Base-by-base conservation (phyloP, 192 early-diverging fungal species). In the Linnemannia schmuckeri region DNA sequence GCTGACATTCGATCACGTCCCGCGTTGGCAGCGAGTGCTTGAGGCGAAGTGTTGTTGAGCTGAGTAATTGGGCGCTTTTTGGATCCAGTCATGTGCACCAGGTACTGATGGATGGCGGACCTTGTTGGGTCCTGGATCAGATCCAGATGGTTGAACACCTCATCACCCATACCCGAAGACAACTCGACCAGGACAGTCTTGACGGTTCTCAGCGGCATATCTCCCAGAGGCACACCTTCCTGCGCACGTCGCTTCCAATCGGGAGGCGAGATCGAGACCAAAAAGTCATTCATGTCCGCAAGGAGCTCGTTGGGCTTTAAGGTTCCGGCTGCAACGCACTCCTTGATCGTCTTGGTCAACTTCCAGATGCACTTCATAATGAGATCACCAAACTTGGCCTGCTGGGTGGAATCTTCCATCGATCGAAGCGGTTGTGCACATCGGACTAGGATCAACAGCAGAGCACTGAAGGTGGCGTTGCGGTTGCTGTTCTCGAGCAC, bases 311-410 rank as follows among this genome's bases (percentile, higher is more conserved):
- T 91, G 8, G 94, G 89, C n/a, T 92, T 89, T 7, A 98, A 80
- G 46, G 89, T 90, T 42, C 93, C 89, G 10, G 89, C 81, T 7
- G 93, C 79, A 5, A 98, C 77, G 38, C 97, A 93, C 42, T 94
- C 88, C 41, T 95, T 92, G 70, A 99, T 90, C 7, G 93, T 87
- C 90, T 99, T 99, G 38, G 98, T 95, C 44, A 98, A 83, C 73
- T 98, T 97, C 99, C 99, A 99, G 61, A 99, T 79, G 74, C 99
- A 99, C 88, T 97, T 97, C 96, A 99, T 97, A 24, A 96, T 93
- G 44, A 98, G 88, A 82, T 99, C 97, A 41, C 94, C 96, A 82
- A 95, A 95, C 82, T 95, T 96, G 35, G 93, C 91, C 80, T 96
- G 88, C 20, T 82, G 44, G 4, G 86, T 70, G 74, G 91, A 70